phyloP scores from a whole-genome alignment of 2,329 filamentous ascomycete genomes.

The Pyrenochaeta sp. region DNA sequence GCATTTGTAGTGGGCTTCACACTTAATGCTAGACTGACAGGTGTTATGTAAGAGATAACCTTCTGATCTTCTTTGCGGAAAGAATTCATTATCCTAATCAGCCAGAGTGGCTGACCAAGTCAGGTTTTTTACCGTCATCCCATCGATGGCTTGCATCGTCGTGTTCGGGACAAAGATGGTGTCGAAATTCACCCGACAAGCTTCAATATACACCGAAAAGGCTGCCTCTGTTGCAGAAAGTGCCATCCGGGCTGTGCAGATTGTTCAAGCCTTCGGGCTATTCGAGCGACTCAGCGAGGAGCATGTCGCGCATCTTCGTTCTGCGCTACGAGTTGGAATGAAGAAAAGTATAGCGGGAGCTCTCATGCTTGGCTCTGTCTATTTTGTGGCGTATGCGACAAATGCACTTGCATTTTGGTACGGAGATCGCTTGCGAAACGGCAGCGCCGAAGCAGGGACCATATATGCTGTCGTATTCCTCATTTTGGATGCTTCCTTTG shows the following conservation, averaged over 20 bases:
- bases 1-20: slow-evolving; percentile 58
- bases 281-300: slow-evolving; percentile 50
- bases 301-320: slow-evolving; percentile 46
- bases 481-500: slow-evolving; percentile 70
- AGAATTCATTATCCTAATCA: neutral
- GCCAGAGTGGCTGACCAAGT: slow-evolving; percentile 5
- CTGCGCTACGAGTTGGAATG: slow-evolving; percentile 48
- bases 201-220: slow-evolving; percentile 50
- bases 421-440: slow-evolving; percentile 43
- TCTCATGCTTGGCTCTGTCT: slow-evolving; percentile 54
- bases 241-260: slow-evolving; percentile 56
- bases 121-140: slow-evolving; percentile 56
- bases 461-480: slow-evolving; percentile 72
- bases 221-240: slow-evolving; percentile 57
- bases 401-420: slow-evolving; percentile 59
- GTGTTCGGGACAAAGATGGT: slow-evolving; percentile 53
- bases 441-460: slow-evolving; percentile 55
- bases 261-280: slow-evolving; percentile 59
- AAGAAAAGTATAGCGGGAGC: slow-evolving; percentile 53
- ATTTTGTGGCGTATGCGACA: slow-evolving; percentile 56
- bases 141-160: slow-evolving; percentile 57
- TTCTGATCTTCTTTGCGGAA: neutral
- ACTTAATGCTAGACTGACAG: slow-evolving; percentile 53
- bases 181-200: slow-evolving; percentile 51
- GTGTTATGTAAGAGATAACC: slow-evolving; percentile 45